These are phyloP conservation scores for Nothomitra cinnamomea DNA, from an alignment of 2,329 filamentous ascomycete species.

Conservation along the genomic window DNA sequence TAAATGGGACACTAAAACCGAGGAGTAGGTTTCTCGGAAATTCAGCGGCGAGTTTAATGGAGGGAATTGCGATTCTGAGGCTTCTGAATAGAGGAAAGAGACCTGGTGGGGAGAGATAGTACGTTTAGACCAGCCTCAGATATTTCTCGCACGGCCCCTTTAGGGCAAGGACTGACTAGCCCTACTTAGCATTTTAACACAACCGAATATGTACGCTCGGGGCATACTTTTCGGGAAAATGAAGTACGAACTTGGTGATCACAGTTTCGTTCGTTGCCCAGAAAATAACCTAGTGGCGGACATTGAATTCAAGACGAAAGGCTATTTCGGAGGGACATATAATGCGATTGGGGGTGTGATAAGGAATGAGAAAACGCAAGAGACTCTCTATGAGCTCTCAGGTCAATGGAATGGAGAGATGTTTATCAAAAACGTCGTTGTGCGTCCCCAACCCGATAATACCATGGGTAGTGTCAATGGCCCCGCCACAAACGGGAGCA, in stretches of 20 bases:
- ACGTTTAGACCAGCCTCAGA: constrained; percentile 21
- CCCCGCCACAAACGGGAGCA: neutral
- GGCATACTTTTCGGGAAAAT: constrained; percentile 97
- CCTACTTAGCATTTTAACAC: constrained; percentile 60
- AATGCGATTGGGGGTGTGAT: constrained; percentile 89
- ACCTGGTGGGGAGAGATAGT: constrained; percentile 71
- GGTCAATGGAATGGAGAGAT: constrained; percentile 93
- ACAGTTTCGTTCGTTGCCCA: constrained; percentile 82
- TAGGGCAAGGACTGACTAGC: neutral
- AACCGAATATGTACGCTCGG: constrained; percentile 97
- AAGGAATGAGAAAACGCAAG: constrained; percentile 72
- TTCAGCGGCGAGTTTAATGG: constrained; percentile 95
- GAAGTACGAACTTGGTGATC: constrained; percentile 97
- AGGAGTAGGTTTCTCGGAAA: constrained; percentile 92
- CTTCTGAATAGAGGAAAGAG: constrained; percentile 61
- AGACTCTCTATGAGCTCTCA: constrained; percentile 77
- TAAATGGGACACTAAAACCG: constrained; percentile 89
- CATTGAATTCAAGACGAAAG: constrained; percentile 96
- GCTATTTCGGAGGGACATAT: constrained; percentile 90
- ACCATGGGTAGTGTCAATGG: neutral
- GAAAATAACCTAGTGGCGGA: constrained; percentile 76
- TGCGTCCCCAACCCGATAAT: constrained; percentile 19
- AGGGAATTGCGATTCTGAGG: constrained; percentile 76
- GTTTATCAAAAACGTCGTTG: constrained; percentile 69
- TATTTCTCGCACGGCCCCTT: neutral